phyloP scores from a whole-genome alignment of 2,329 filamentous ascomycete genomes.

The Penicillium sp. region DNA sequence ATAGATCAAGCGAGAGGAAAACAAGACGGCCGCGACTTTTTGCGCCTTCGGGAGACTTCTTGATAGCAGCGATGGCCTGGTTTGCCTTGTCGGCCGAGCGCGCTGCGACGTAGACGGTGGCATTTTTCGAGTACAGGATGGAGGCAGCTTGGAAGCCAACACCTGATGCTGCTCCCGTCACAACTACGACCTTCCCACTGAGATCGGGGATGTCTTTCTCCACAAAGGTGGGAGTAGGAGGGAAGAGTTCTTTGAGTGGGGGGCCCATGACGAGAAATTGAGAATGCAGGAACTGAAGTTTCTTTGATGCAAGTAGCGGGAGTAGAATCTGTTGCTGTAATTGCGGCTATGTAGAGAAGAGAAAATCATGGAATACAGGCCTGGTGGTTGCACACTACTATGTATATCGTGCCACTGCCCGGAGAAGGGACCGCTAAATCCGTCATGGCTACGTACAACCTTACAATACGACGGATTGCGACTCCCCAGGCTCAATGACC shows the following conservation, averaged over 20 bases:
- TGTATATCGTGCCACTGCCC: not conserved
- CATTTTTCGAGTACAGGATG: constrained; percentile 53
- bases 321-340: not conserved
- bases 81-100: constrained; percentile 45
- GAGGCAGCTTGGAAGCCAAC: constrained; percentile 46
- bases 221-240: not conserved
- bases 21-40: constrained; percentile 38
- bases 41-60: constrained; percentile 25
- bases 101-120: constrained; percentile 52
- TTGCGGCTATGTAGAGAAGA: not conserved
- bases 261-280: not conserved
- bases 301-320: not conserved
- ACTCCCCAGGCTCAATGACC: not conserved
- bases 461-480: not conserved
- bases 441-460: not conserved
- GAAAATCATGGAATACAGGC: not conserved
- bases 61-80: constrained; percentile 44
- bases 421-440: not conserved
- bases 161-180: constrained; percentile 38
- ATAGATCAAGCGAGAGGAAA: constrained; percentile 47
- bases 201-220: constrained; percentile 3
- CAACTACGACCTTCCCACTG: constrained; percentile 43
- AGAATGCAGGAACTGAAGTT: not conserved
- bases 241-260: not conserved
- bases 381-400: too few relatives aligned